A percentile compares a stretch with the other conserved stretches of the same genome.
Conservation (phyloP, 2,329 filamentous ascomycete genomes). For the Aspergillus quadricinctus region DNA sequence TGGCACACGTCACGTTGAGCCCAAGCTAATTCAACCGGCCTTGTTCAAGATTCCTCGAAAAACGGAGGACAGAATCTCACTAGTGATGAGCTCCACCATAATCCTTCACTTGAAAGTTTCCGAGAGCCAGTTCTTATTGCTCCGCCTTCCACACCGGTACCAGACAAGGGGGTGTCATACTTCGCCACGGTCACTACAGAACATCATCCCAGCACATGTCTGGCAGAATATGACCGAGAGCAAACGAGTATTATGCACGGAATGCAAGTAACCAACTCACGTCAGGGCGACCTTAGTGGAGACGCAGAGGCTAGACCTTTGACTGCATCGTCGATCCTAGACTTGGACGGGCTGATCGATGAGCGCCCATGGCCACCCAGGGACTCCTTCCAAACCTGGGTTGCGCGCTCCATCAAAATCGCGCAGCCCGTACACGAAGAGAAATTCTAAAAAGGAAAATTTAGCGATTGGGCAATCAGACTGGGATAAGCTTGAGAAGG, state of each 20-base stretch:
- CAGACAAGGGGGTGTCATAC: neutral
- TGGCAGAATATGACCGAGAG: neutral
- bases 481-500: neutral
- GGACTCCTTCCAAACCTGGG: neutral
- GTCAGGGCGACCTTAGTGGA: neutral
- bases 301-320: neutral
- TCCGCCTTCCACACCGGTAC: neutral
- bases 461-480: neutral
- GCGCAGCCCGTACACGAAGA: neutral
- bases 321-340: neutral
- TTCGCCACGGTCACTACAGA: neutral
- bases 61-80: neutral
- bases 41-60: neutral
- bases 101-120: neutral
- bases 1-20: neutral
- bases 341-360: neutral
- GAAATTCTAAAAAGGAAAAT: neutral
- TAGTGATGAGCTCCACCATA: neutral
- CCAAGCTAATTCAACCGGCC: neutral
- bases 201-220: neutral
- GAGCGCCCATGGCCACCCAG: neutral
- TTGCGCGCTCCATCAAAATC: neutral
- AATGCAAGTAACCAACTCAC: neutral
- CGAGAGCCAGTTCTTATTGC: neutral
- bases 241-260: neutral